A percentile compares a stretch with the other conserved stretches of the same genome.
phyloP scores from a whole-genome alignment of 768 basidiomycete species.

The Infundibulicybe gibba region DNA sequence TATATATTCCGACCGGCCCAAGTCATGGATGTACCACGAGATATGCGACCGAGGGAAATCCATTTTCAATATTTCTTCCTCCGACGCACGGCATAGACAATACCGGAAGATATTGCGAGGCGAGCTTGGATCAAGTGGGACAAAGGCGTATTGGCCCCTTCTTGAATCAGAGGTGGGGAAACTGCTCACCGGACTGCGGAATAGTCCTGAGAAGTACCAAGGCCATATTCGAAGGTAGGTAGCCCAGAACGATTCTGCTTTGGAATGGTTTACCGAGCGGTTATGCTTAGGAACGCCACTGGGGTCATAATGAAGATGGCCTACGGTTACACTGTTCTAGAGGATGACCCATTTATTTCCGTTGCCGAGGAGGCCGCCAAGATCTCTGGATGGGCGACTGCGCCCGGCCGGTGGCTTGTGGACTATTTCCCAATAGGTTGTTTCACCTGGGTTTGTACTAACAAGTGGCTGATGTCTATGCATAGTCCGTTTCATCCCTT shows the following conservation, averaged over 20 bases:
- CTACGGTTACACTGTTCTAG: conserved; percentile 36
- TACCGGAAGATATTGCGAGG: conserved; percentile 38
- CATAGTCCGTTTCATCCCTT: conserved; percentile 45
- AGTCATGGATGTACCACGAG: conserved; percentile 38
- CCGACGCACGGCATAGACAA: conserved; percentile 29
- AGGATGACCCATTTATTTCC: conserved; percentile 33
- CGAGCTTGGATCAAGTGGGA: conserved; percentile 31
- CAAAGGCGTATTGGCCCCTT: conserved; percentile 27
- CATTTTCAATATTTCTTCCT: conserved; percentile 41
- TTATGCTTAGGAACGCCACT: conserved; percentile 26
- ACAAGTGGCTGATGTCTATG: not conserved
- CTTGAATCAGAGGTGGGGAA: conserved; percentile 30
- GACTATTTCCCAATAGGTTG: conserved; percentile 37
- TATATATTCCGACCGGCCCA: conserved; percentile 55
- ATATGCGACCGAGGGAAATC: conserved; percentile 37
- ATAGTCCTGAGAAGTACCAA: conserved; percentile 25
- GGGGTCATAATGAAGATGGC: conserved; percentile 39
- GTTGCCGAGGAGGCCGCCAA: conserved; percentile 34
- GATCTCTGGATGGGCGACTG: conserved; percentile 35
- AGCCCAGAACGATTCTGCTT: not conserved
- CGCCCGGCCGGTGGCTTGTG: conserved; percentile 40
- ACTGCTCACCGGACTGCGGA: conserved; percentile 27
- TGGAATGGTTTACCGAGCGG: not conserved
- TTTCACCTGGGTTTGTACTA: not conserved
- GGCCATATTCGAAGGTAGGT: conserved; percentile 35